Evolutionary conservation across 2,329 filamentous ascomycete species (phyloP).

Genomic region (Neobulgaria alba): DNA sequence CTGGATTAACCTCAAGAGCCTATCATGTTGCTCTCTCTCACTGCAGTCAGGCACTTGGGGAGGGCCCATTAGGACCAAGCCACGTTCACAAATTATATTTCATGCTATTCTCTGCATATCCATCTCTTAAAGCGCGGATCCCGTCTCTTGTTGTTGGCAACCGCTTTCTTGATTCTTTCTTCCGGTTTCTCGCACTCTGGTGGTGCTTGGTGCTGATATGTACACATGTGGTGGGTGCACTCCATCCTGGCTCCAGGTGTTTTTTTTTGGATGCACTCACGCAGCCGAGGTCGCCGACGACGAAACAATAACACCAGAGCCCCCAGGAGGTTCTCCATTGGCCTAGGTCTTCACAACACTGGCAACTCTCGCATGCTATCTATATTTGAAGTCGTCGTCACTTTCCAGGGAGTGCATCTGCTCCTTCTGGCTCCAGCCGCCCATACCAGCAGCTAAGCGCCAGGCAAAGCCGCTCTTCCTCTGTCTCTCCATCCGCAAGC

Average conservation of each 20-base stretch:
- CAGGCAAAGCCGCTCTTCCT: not conserved
- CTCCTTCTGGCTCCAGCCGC: no score
- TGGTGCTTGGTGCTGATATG: constrained; percentile 12
- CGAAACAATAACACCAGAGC: constrained; percentile 1
- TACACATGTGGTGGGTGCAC: constrained; percentile 14
- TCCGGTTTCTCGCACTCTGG: no score
- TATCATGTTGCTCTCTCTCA: constrained; percentile 25
- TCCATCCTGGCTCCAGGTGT: constrained; percentile 11
- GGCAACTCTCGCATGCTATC: no score
- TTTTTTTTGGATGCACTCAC: not conserved
- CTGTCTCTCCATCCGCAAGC: no score
- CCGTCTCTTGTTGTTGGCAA: constrained; percentile 9
- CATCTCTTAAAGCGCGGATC: constrained; percentile 23
- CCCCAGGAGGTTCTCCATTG: not conserved
- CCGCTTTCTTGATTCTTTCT: constrained; percentile 6
- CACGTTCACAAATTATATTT: constrained; percentile 27
- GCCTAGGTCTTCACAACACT: no score
- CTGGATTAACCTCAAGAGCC: constrained; percentile 20
- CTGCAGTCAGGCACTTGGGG: constrained; percentile 26
- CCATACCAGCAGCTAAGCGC: constrained; percentile 7
- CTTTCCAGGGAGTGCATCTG: no score
- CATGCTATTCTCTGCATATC: constrained; percentile 16
- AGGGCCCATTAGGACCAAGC: constrained; percentile 28
- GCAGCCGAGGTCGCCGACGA: constrained; percentile 2
- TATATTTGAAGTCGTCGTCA: no score